Conservation (phyloP, 768 basidiomycete genomes). For the Mycena rebaudengoi region DNA sequence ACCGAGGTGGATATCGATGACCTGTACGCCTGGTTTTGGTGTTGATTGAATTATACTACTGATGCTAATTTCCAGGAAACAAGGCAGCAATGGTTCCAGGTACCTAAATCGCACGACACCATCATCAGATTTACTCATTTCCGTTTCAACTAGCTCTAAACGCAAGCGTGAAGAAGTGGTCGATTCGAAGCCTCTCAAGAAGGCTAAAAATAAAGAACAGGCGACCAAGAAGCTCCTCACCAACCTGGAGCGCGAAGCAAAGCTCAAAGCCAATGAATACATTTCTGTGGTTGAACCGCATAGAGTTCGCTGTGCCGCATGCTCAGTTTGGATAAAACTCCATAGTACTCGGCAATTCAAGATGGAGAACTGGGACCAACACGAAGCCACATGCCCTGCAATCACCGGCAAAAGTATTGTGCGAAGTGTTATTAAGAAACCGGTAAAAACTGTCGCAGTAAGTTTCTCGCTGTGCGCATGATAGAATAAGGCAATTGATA, state of each 20-base stretch:
- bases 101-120: no score
- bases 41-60: no score
- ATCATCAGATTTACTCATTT: no score
- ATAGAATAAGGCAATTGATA: neutral
- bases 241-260: neutral
- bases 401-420: neutral
- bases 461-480: neutral
- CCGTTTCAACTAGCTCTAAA: neutral
- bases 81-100: no score
- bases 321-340: neutral
- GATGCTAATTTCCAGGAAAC: no score
- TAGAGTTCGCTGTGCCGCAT: neutral
- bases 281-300: neutral
- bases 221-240: neutral
- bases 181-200: neutral
- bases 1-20: no score
- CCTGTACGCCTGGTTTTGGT: no score
- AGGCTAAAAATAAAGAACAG: neutral
- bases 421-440: neutral
- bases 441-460: neutral
- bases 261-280: neutral
- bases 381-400: neutral
- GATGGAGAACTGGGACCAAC: neutral
- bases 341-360: neutral
- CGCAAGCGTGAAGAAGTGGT: neutral